Conservation (phyloP, 441 rosid genomes). For the Populus hybrid region DNA sequence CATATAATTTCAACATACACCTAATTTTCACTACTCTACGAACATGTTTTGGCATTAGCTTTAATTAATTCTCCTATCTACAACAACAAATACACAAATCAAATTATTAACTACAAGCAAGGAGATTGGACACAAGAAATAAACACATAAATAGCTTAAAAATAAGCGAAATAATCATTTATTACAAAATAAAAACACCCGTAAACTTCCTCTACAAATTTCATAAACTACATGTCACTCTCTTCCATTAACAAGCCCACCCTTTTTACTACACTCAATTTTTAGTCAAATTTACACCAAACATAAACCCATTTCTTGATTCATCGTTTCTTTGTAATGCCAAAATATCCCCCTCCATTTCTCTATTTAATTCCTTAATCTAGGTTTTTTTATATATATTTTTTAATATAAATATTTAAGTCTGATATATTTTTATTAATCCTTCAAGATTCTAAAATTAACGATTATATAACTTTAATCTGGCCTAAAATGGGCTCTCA, state of each 20-base stretch:
- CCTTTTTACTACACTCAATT: constrained; percentile 34
- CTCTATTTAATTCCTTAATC: constrained; percentile 29
- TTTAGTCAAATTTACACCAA: constrained; percentile 17
- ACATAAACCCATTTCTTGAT: constrained; percentile 24
- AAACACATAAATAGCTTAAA: not conserved
- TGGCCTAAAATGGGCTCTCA: too few relatives aligned
- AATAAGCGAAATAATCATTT: too few relatives aligned
- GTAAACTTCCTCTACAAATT: constrained; percentile 48
- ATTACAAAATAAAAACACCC: not conserved
- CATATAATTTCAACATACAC: too few relatives aligned
- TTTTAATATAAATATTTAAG: too few relatives aligned
- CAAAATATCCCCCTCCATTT: constrained; percentile 48
- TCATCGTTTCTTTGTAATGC: constrained; percentile 45
- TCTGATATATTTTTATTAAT: fast-evolving
- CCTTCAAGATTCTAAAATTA: too few relatives aligned
- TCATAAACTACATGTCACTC: constrained; percentile 50
- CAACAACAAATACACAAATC: not conserved
- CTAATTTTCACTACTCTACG: too few relatives aligned
- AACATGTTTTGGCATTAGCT: constrained; percentile 23
- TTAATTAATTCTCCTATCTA: constrained; percentile 80
- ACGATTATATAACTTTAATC: too few relatives aligned
- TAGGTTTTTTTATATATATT: too few relatives aligned
- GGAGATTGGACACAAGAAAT: not conserved
- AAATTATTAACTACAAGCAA: not conserved
- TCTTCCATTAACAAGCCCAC: constrained; percentile 73